Evolutionary conservation across 768 basidiomycete species (phyloP).

Genomic region (Gloeopeniophorella convolvens): DNA sequence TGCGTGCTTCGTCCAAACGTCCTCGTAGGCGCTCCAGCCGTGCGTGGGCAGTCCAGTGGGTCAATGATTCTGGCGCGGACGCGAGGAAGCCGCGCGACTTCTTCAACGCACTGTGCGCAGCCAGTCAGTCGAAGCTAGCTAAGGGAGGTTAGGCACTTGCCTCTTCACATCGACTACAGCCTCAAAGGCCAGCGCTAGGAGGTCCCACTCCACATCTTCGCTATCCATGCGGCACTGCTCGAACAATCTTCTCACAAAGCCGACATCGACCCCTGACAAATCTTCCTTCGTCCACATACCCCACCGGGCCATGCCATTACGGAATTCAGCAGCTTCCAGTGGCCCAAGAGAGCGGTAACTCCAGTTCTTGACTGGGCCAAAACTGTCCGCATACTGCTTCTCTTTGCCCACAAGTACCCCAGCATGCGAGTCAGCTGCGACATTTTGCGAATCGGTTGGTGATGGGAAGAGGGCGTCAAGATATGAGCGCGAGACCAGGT

Average conservation of each 20-base stretch:
- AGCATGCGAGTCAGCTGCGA: constrained; percentile 54
- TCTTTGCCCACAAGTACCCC: constrained; percentile 65
- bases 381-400: constrained; percentile 50
- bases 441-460: constrained; percentile 24
- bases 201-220: constrained; percentile 58
- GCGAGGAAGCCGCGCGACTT: constrained; percentile 61
- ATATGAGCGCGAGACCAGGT: constrained; percentile 39
- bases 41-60: constrained; percentile 72
- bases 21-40: constrained; percentile 64
- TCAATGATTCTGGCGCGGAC: constrained; percentile 45
- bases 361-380: constrained; percentile 70
- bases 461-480: constrained; percentile 51
- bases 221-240: constrained; percentile 42
- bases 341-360: constrained; percentile 44
- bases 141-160: constrained; percentile 31
- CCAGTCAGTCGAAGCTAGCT: background rate
- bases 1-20: constrained; percentile 61
- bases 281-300: constrained; percentile 44
- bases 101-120: constrained; percentile 50
- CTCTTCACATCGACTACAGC: constrained; percentile 50
- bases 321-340: constrained; percentile 39
- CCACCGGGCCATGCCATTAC: constrained; percentile 33
- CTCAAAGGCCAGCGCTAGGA: constrained; percentile 61
- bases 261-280: constrained; percentile 41
- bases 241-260: constrained; percentile 53